Percentiles rank a stretch among this genome's conserved stretches.
Conservation (phyloP, 2,329 filamentous ascomycete species). For the Diaporthe nobilis region DNA sequence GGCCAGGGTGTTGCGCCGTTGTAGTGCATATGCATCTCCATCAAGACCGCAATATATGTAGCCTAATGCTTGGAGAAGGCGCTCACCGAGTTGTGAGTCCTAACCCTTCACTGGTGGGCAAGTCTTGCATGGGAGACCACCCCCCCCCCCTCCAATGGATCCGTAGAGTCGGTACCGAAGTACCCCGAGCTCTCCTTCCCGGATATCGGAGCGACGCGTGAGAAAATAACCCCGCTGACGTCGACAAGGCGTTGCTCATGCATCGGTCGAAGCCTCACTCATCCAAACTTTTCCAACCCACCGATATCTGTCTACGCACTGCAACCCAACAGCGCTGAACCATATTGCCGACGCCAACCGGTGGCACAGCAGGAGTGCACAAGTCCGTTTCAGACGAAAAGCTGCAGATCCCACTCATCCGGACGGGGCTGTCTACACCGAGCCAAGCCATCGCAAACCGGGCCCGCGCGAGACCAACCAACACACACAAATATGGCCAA, state of each 20-base stretch:
- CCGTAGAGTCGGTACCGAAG: background rate
- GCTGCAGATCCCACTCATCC: slow-evolving; percentile 24
- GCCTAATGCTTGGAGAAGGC: background rate
- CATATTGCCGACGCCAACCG: slow-evolving; percentile 27
- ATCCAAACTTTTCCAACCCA: slow-evolving; percentile 9
- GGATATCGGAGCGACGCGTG: slow-evolving; percentile 22
- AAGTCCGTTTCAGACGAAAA: background rate
- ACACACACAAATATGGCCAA: slow-evolving; percentile 70
- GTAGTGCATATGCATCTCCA: slow-evolving; percentile 15
- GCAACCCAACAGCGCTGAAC: slow-evolving; percentile 14
- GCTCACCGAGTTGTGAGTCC: slow-evolving; percentile 18
- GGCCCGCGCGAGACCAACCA: background rate
- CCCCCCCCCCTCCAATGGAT: background rate
- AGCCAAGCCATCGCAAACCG: background rate
- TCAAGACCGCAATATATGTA: slow-evolving; percentile 18
- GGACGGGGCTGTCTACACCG: slow-evolving; percentile 11
- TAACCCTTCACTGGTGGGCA: slow-evolving; percentile 5
- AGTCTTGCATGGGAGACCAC: background rate
- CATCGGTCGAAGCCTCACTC: slow-evolving; percentile 13
- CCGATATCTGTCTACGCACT: slow-evolving; percentile 5
- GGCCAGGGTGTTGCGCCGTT: background rate
- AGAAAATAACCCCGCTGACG: slow-evolving; percentile 36
- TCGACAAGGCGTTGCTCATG: slow-evolving; percentile 22
- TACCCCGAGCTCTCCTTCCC: background rate
- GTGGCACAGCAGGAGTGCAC: slow-evolving; percentile 17